Evolutionary conservation across 345 rosid genomes (phyloP).

Genomic region (Fremontodendron californicum): DNA sequence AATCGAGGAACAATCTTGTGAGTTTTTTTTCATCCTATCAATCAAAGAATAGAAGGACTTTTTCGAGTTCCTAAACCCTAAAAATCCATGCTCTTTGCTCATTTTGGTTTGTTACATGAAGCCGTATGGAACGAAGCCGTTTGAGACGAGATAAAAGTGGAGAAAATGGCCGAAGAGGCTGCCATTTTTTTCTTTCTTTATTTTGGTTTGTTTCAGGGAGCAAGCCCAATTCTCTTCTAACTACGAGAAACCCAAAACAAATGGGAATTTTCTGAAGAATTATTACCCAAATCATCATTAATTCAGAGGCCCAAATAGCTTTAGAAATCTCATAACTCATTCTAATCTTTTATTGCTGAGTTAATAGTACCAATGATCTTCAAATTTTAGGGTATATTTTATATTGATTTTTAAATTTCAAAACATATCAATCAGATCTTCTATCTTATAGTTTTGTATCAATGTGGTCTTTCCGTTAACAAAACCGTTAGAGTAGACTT

Average conservation of each 20-base stretch:
- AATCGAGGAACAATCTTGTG: constrained; percentile 21
- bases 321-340: not conserved
- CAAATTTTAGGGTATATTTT: too few species aligned
- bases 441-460: too few species aligned
- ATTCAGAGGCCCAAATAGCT: not conserved
- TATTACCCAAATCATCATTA: not conserved
- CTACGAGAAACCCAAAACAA: not conserved
- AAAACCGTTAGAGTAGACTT: too few species aligned
- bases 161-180: constrained; percentile 38
- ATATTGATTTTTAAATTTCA: too few species aligned
- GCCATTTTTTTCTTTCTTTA: constrained; percentile 32
- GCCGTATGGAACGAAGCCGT: constrained; percentile 34
- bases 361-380: too few species aligned
- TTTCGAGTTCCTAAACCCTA: constrained; percentile 41
- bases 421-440: too few species aligned
- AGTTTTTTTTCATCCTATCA: constrained; percentile 18
- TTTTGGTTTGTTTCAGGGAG: not conserved
- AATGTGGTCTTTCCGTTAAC: too few species aligned
- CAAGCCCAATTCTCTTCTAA: not conserved
- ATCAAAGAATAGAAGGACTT: constrained; percentile 28
- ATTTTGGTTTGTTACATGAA: too few species aligned
- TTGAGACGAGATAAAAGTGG: constrained; percentile 36
- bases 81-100: constrained; percentile 40
- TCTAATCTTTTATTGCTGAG: too few species aligned
- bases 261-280: not conserved